phyloP scores from a whole-genome alignment of 1,284 basidiomycete species.

The Fomitiporia mediterranea region DNA sequence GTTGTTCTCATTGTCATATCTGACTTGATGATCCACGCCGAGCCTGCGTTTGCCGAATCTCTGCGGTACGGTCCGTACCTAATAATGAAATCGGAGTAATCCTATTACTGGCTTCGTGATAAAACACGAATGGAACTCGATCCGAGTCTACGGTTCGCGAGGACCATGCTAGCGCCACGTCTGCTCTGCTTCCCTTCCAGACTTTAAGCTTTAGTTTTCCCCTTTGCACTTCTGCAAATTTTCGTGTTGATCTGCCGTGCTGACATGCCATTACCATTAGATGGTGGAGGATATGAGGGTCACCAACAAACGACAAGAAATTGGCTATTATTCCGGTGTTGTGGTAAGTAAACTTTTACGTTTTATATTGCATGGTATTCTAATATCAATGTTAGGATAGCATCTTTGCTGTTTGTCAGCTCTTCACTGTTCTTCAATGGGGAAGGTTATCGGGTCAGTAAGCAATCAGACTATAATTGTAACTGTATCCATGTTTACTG shows the following conservation, averaged over 20 bases:
- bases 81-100: neutral
- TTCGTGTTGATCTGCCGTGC: neutral
- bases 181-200: neutral
- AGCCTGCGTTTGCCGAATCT: neutral
- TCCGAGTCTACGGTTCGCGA: no score
- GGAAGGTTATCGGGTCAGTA: slow-evolving; percentile 25
- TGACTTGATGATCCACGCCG: neutral
- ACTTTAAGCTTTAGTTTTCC: neutral
- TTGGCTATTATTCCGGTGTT: slow-evolving; percentile 29
- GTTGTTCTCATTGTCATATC: neutral
- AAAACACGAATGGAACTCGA: neutral
- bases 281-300: slow-evolving; percentile 29
- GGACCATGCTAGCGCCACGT: no score
- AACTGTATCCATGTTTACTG: neutral
- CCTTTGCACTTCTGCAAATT: neutral
- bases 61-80: neutral
- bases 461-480: neutral
- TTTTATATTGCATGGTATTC: neutral
- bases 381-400: slow-evolving; percentile 26
- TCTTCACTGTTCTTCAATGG: slow-evolving; percentile 28
- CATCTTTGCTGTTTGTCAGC: slow-evolving; percentile 28
- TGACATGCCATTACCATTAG: neutral
- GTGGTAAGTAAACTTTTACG: slow-evolving; percentile 22
- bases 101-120: neutral
- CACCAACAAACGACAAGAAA: slow-evolving; percentile 24